phyloP scores from a whole-genome alignment of 352 stramenopile genomes.

The Peronosclerospora sorghi region DNA sequence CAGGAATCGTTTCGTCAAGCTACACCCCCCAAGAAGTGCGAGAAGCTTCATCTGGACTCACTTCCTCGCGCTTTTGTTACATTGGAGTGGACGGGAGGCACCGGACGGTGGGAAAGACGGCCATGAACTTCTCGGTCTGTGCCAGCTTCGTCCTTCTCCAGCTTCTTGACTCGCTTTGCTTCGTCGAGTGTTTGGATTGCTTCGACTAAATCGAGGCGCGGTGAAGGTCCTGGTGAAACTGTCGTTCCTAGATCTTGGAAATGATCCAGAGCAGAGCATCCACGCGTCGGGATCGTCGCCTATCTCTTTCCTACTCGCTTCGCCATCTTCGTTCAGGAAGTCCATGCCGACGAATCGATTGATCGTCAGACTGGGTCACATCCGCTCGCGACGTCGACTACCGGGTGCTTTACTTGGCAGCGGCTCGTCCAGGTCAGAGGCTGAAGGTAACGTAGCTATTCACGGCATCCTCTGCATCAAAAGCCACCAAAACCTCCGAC shows the following conservation, averaged over 20 bases:
- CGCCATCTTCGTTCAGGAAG: conserved; percentile 48
- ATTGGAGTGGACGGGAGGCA: neutral
- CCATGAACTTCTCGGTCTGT: conserved; percentile 43
- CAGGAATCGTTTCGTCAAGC: no score
- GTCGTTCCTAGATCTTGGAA: conserved; percentile 53
- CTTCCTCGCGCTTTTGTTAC: no score
- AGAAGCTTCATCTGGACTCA: no score
- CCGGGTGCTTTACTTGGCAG: conserved; percentile 8
- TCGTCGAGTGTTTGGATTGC: conserved; percentile 50
- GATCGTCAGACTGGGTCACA: conserved; percentile 43
- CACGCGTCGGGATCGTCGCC: conserved; percentile 56
- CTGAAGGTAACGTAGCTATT: conserved; percentile 9
- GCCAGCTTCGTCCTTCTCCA: conserved; percentile 42
- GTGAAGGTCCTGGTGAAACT: conserved; percentile 63
- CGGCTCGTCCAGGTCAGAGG: conserved; percentile 13
- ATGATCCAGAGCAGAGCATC: conserved; percentile 80
- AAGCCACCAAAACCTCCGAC: neutral
- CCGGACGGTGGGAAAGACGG: conserved; percentile 53
- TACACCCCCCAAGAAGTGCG: no score
- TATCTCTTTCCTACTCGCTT: conserved; percentile 41
- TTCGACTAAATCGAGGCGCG: conserved; percentile 69
- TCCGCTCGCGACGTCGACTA: conserved; percentile 14
- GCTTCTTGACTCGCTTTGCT: conserved; percentile 39
- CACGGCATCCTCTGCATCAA: conserved; percentile 6
- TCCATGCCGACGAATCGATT: conserved; percentile 47